Percentiles rank a stretch among this genome's conserved stretches.
These are phyloP conservation scores for Clarireedia paspali DNA, from an alignment of 2,329 filamentous ascomycete species.

Conservation along the genomic window DNA sequence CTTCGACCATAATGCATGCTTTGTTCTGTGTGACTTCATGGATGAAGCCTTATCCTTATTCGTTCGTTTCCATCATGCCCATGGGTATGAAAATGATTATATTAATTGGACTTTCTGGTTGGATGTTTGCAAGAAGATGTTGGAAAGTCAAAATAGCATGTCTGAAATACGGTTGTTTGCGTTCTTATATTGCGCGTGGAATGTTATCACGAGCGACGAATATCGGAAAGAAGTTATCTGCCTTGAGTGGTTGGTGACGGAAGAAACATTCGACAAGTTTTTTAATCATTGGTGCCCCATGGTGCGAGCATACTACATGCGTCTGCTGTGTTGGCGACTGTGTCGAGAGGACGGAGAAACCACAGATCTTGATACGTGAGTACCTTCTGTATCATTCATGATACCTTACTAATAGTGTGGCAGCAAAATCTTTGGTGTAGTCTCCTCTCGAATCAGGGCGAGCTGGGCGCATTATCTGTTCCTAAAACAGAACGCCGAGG, in stretches of 20 bases:
- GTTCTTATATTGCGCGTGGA: constrained; percentile 61
- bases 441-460: constrained; percentile 49
- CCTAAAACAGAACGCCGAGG: constrained; percentile 48
- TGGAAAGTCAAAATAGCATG: constrained; percentile 63
- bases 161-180: constrained; percentile 63
- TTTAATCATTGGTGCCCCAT: constrained; percentile 74
- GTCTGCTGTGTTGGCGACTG: constrained; percentile 63
- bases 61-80: constrained; percentile 48
- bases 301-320: constrained; percentile 70
- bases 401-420: constrained; percentile 19
- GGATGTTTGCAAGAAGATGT: constrained; percentile 57
- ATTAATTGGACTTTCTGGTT: constrained; percentile 64
- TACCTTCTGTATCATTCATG: constrained; percentile 14
- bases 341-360: constrained; percentile 52
- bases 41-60: constrained; percentile 61
- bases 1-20: constrained; percentile 64
- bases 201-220: constrained; percentile 46
- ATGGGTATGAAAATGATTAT: constrained; percentile 31
- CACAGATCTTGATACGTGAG: constrained; percentile 48
- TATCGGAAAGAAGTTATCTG: constrained; percentile 53
- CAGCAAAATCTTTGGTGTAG: constrained; percentile 49
- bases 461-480: constrained; percentile 58
- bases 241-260: constrained; percentile 53
- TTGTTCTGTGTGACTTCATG: constrained; percentile 65
- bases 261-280: constrained; percentile 54